Base-by-base conservation (phyloP, 208 protist species). In the Leishmania mexicana region DNA sequence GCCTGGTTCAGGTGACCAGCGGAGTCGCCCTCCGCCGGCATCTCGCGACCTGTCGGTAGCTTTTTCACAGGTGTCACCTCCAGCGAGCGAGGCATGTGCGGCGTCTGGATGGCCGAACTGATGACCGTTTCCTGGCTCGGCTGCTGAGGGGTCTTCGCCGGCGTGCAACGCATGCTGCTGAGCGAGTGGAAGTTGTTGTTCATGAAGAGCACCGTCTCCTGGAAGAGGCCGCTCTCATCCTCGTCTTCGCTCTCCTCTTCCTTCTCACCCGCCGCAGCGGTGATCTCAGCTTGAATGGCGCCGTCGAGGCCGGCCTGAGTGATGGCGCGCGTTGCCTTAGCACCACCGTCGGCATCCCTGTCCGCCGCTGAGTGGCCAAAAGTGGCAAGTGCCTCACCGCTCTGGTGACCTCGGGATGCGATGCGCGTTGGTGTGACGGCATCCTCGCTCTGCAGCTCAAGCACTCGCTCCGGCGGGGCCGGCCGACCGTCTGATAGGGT, bases 121-220 rank as follows among this genome's bases (percentile, higher is more conserved):
- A 53, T 3, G 24, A 40, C 57, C 15, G 28, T 65, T 79, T 74
- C 45, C 51, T 49, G 68, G 35, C 68, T 64, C 47, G 47, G 54
- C 21, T 85, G 74, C 10, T 67, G 78, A 13, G 82, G n/a, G 0
- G 73, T 28, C 65, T 75, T 79, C 62, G 35, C 73, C 31, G 77
- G 81, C 1, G 81, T 85, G 54, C 78, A 60, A 28, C 64, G 83
- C 42, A 78, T 86, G 74, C 83, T 83, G 67, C 83, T 79, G 79
- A 86, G 83, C 35, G 83, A 86, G 5, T 83, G 83, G 21, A 86
- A 47, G 13, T 74, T 80, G 78, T 86, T 81, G 78, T 83, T 83
- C 74, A 80, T 81, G 67, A 86, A 80, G n/a, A 86, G 74, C 65
- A 86, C 83, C 49, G 83, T 86, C 75, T 86, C 83, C n/a, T 80